A percentile compares a stretch with the other conserved stretches of the same genome.
phyloP scores from a whole-genome alignment of 352 stramenopile genomes.

The Pythium grandisporangium region DNA sequence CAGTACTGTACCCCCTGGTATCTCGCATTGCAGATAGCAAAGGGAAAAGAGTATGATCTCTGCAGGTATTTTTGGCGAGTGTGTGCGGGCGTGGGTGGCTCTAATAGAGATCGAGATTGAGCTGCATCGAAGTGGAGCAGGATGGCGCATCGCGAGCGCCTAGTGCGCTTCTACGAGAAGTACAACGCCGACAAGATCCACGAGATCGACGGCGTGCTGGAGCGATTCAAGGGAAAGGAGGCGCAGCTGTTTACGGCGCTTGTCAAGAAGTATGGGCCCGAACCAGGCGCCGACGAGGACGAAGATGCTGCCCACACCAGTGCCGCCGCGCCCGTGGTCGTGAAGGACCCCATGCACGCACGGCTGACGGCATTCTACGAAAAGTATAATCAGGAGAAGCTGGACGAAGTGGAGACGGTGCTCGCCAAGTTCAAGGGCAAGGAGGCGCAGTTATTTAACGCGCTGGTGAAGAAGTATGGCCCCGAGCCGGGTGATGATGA shows the following conservation, averaged over 20 bases:
- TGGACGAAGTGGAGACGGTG: slow-evolving; percentile 49
- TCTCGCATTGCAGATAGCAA: too few species aligned
- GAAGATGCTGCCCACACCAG: slow-evolving; percentile 13
- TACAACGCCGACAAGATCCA: slow-evolving; percentile 80
- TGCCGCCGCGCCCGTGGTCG: not conserved
- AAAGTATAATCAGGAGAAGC: slow-evolving; percentile 78
- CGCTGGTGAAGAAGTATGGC: slow-evolving; percentile 80
- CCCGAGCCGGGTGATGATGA: slow-evolving; percentile 70
- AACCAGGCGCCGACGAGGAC: slow-evolving; percentile 43
- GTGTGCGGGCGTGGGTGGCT: too few species aligned
- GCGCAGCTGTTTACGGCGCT: slow-evolving; percentile 58
- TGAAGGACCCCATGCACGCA: slow-evolving; percentile 49
- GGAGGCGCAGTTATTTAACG: slow-evolving; percentile 70
- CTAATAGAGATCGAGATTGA: too few species aligned
- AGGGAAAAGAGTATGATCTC: not conserved
- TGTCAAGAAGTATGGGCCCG: slow-evolving; percentile 76
- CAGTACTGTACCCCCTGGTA: too few species aligned
- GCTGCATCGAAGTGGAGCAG: not conserved
- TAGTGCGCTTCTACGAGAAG: slow-evolving; percentile 80
- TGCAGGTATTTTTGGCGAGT: too few species aligned
- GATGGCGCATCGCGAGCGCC: slow-evolving; percentile 57
- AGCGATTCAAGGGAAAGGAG: slow-evolving; percentile 76
- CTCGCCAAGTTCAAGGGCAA: slow-evolving; percentile 79
- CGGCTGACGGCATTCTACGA: slow-evolving; percentile 71
- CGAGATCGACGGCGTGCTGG: slow-evolving; percentile 73